A percentile compares a stretch with the other conserved stretches of the same genome.
Evolutionary conservation across 129 eudicot species (phyloP).

Genomic region (Logfia minima): DNA sequence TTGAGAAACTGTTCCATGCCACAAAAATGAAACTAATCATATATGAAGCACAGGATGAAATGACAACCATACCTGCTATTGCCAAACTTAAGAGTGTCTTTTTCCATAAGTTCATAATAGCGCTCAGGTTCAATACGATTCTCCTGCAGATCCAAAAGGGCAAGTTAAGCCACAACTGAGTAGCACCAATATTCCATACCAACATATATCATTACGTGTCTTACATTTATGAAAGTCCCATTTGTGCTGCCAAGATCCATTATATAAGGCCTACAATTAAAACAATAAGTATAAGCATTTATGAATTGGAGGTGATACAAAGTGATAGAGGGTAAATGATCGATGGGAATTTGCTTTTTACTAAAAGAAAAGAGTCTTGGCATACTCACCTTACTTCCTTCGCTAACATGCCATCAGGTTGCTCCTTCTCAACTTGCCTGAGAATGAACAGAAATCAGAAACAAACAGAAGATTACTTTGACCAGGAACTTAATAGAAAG

Average conservation of each 20-base stretch:
- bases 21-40: slow-evolving; percentile 8
- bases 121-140: slow-evolving; percentile 81
- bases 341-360: not conserved
- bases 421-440: slow-evolving; percentile 96
- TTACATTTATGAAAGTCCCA: slow-evolving; percentile 84
- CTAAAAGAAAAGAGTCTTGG: not conserved
- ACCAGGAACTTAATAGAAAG: not conserved
- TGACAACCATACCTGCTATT: slow-evolving; percentile 73
- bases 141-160: slow-evolving; percentile 55
- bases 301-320: not conserved
- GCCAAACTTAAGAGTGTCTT: slow-evolving; percentile 88
- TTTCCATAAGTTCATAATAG: slow-evolving; percentile 83
- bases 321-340: not conserved
- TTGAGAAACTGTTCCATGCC: not conserved
- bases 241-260: slow-evolving; percentile 99
- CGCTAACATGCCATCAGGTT: slow-evolving; percentile 67
- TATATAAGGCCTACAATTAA: slow-evolving; percentile 69
- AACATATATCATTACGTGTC: slow-evolving; percentile 15
- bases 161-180: slow-evolving; percentile 18
- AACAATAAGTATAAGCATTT: slow-evolving; percentile 18
- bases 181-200: slow-evolving; percentile 1
- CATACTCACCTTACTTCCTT: slow-evolving; percentile 62
- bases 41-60: not conserved
- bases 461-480: not conserved
- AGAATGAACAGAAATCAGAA: slow-evolving; percentile 21